Conservation (phyloP, 176 grass and related monocot genomes). For the Lolium multiflorum region DNA sequence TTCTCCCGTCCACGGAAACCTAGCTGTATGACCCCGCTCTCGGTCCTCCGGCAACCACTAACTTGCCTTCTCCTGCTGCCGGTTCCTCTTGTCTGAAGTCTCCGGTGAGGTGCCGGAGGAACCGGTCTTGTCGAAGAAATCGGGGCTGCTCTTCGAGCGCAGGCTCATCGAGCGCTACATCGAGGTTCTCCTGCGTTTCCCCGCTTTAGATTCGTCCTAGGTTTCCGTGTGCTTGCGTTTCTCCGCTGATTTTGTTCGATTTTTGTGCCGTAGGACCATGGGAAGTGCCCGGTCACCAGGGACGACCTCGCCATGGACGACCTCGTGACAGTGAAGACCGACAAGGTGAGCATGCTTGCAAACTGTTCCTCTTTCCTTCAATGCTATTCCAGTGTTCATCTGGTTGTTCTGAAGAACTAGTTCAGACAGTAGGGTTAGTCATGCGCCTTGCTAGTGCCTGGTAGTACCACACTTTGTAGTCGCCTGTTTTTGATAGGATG, state of each 20-base stretch:
- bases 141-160: constrained; percentile 88
- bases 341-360: constrained; percentile 60
- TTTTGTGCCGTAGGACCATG: constrained; percentile 63
- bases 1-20: constrained; percentile 18
- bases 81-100: constrained; percentile 45
- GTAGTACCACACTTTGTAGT: not conserved
- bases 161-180: constrained; percentile 84
- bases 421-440: not conserved
- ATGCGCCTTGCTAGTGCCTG: not conserved
- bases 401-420: not conserved
- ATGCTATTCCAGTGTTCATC: not conserved
- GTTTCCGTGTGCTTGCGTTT: not conserved
- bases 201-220: not conserved
- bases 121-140: constrained; percentile 93
- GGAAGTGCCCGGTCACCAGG: constrained; percentile 88
- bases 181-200: constrained; percentile 43
- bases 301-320: constrained; percentile 90
- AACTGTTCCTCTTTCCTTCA: not conserved
- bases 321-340: constrained; percentile 84
- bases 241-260: constrained; percentile 10
- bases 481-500: not conserved
- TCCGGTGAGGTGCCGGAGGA: constrained; percentile 98
- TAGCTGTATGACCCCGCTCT: constrained; percentile 26
- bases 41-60: not conserved
- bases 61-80: constrained; percentile 19